Evolutionary conservation across 805 yeast genomes (phyloP), one percentile per base, ranked within the genome.

Genomic region (Kodamaea hsintzibuensis): DNA sequence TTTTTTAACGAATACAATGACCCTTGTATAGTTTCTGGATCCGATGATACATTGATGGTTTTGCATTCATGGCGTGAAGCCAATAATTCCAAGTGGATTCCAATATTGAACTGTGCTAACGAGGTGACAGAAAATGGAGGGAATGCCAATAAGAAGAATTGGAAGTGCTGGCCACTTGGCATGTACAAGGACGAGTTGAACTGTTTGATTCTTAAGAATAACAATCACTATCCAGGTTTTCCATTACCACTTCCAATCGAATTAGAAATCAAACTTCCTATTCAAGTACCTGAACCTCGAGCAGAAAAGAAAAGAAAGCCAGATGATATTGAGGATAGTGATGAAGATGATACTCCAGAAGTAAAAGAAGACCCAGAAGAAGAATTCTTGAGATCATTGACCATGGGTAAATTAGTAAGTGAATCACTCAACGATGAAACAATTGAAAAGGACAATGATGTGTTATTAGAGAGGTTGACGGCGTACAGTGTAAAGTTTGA

Each of bases 1-100:
- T 91, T 95, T 64, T 95, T 93, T 75, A 87, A 90, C 43, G 85
- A 86, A 45, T 86, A 82, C 62, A 96, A 96, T 17, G 98, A 93
- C 67, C 99, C 99, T 0, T 88, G 95, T 58, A 67, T 92, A 6
- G 88, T 86, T 52, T 68, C 73, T 0, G 97, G 96, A n/a, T 74
- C 78, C 33, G 91, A 86, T 58, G 91, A 91, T 56, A 80, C 85
- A 9, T 75, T 95, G 39, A 68, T 88, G 33, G 82, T 90, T 0
- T 73, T 95, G 17, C 77, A 85, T 19, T 82, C 85, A 59, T 93
- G 98, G 97, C 78, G 97, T 60, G 82, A 80, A 18, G 76, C 87
- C 0, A 68, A 79, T 37, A 95, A 91, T 65, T 85, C 96, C 1
- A 78, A 85, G 56, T 93, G 98, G 98, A 76, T 90, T 10, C 98